These are phyloP conservation scores for Stylonectria norvegica DNA, from an alignment of 2,329 filamentous ascomycete genomes.

Conservation along the genomic window DNA sequence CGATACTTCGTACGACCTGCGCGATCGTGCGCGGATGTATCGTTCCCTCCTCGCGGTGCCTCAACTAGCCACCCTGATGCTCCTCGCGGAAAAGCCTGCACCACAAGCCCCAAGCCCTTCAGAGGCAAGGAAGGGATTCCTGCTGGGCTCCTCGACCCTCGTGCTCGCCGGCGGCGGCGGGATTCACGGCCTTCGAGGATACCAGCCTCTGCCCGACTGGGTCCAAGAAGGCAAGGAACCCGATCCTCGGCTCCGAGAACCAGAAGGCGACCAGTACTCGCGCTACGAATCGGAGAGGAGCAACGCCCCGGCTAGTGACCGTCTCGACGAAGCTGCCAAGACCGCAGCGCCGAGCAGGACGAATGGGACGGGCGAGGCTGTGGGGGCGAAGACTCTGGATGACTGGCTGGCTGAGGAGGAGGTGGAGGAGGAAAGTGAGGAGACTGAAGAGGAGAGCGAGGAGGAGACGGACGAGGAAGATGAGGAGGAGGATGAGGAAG, in stretches of 20 bases:
- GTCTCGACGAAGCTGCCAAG: constrained; percentile 56
- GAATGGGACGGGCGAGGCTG: constrained; percentile 51
- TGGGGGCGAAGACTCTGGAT: constrained; percentile 75
- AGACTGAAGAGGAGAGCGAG: constrained; percentile 49
- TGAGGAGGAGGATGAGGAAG: constrained; percentile 49
- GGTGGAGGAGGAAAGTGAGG: constrained; percentile 53
- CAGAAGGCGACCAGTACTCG: constrained; percentile 37
- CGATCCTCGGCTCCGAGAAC: constrained; percentile 67
- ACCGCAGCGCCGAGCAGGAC: constrained; percentile 39
- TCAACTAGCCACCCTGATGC: constrained; percentile 83
- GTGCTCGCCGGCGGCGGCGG: constrained; percentile 76
- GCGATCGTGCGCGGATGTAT: constrained; percentile 86
- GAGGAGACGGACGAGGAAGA: constrained; percentile 48
- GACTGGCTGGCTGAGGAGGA: constrained; percentile 84
- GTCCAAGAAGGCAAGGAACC: constrained; percentile 77
- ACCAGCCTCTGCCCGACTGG: constrained; percentile 79
- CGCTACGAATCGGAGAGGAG: constrained; percentile 32
- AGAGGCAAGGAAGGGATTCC: constrained; percentile 72
- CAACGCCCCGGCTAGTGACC: constrained; percentile 57
- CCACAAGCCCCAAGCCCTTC: constrained; percentile 88
- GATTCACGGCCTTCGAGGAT: constrained; percentile 71
- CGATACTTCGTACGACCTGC: constrained; percentile 90
- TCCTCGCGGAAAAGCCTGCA: constrained; percentile 90
- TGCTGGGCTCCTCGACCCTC: constrained; percentile 80
- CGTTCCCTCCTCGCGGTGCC: constrained; percentile 77